phyloP scores from a whole-genome alignment of 2,329 filamentous ascomycete species.

The Sarocladium brachiariae region DNA sequence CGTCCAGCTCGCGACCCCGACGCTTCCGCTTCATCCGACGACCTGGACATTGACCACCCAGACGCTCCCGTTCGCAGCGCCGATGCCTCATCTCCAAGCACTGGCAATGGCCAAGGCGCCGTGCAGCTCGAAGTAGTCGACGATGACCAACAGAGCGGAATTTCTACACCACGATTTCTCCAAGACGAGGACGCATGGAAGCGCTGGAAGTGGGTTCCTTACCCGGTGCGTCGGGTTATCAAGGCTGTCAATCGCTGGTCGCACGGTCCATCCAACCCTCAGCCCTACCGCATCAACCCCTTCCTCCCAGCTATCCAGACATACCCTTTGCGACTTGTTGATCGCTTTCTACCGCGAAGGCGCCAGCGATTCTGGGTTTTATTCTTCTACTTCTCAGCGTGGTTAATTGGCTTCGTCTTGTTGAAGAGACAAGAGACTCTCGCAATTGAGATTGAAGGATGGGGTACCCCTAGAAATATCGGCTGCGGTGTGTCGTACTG shows the following conservation, averaged over 20 bases:
- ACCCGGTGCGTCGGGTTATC: slow-evolving; percentile 41
- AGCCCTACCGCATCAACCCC: slow-evolving; percentile 42
- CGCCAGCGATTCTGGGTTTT: slow-evolving; percentile 54
- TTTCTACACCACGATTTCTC: slow-evolving; percentile 53
- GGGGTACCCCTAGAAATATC: slow-evolving; percentile 59
- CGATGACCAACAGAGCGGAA: slow-evolving; percentile 23
- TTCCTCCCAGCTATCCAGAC: slow-evolving; percentile 61
- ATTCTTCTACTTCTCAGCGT: slow-evolving; percentile 54
- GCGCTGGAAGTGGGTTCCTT: slow-evolving; percentile 53
- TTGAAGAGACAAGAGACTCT: slow-evolving; percentile 58
- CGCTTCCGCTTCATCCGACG: slow-evolving; percentile 14
- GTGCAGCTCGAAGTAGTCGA: slow-evolving; percentile 34
- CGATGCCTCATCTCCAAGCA: slow-evolving; percentile 18
- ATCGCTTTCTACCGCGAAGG: slow-evolving; percentile 53
- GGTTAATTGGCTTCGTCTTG: slow-evolving; percentile 63
- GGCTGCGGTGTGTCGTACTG: slow-evolving; percentile 65
- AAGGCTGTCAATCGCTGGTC: slow-evolving; percentile 42
- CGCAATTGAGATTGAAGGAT: slow-evolving; percentile 56
- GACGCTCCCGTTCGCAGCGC: slow-evolving; percentile 31
- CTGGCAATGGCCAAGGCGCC: slow-evolving; percentile 10
- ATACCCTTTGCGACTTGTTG: slow-evolving; percentile 56
- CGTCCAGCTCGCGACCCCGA: slow-evolving; percentile 11
- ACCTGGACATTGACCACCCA: slow-evolving; percentile 23
- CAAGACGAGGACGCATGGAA: slow-evolving; percentile 44
- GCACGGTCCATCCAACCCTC: slow-evolving; percentile 48